Conservation (phyloP, 805 yeast genomes). For the Saccharomycopsis guyanensis region DNA sequence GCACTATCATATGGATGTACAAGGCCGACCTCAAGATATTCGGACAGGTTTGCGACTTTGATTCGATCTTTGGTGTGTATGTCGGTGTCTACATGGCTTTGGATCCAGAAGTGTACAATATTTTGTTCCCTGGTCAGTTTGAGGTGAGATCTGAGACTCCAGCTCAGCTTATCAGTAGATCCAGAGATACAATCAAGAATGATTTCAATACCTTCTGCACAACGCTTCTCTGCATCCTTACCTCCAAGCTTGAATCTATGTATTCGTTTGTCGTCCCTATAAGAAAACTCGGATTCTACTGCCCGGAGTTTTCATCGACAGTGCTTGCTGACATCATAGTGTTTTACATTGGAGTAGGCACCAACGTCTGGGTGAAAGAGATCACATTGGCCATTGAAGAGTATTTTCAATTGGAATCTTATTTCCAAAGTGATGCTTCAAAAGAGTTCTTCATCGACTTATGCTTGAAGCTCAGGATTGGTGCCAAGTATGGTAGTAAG, state of each 20-base stretch:
- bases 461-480: conserved; percentile 34
- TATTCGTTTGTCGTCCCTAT: conserved; percentile 8
- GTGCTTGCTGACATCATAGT: conserved; percentile 13
- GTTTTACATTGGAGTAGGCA: conserved; percentile 9
- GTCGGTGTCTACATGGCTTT: not conserved
- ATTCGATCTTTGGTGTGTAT: conserved; percentile 4
- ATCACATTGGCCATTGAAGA: conserved; percentile 23
- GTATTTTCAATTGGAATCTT: conserved; percentile 14
- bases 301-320: conserved; percentile 1
- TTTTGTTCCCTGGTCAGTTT: not conserved
- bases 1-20: not conserved
- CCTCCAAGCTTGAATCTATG: conserved; percentile 1
- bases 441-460: conserved; percentile 27
- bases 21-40: not conserved
- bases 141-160: not conserved
- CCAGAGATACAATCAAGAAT: not conserved
- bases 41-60: conserved; percentile 8
- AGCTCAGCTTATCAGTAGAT: not conserved
- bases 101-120: not conserved
- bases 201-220: conserved; percentile 13
- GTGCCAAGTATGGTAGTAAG: conserved; percentile 26
- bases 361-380: conserved; percentile 16
- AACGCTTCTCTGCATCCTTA: conserved; percentile 1
- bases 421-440: conserved; percentile 15
- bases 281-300: not conserved